Conservation (phyloP, 2,329 filamentous ascomycete species). For the Rhynchosporium secalis region DNA sequence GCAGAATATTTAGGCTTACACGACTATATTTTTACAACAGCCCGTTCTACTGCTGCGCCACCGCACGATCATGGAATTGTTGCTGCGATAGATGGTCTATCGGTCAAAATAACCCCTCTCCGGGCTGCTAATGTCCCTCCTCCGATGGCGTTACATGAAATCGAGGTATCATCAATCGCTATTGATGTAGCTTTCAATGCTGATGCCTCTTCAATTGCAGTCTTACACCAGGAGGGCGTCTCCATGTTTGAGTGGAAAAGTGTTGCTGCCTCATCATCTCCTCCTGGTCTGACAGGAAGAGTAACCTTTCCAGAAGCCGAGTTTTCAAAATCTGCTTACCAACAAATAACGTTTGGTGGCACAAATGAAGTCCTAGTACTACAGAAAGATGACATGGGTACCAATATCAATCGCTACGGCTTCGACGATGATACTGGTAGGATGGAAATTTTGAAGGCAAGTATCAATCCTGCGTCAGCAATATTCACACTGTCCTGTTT, state of each 20-base stretch:
- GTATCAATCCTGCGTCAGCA: slow-evolving; percentile 16
- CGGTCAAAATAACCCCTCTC: slow-evolving; percentile 81
- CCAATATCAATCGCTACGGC: slow-evolving; percentile 31
- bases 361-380: slow-evolving; percentile 32
- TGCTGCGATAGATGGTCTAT: slow-evolving; percentile 79
- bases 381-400: slow-evolving; percentile 21
- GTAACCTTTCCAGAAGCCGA: slow-evolving; percentile 43
- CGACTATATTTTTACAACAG: slow-evolving; percentile 68
- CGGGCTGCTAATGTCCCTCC: slow-evolving; percentile 83
- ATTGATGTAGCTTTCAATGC: slow-evolving; percentile 74
- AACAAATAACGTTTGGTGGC: slow-evolving; percentile 36
- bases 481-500: slow-evolving; percentile 35
- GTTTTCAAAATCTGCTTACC: slow-evolving; percentile 20
- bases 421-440: slow-evolving; percentile 35
- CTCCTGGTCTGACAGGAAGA: slow-evolving; percentile 45
- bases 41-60: slow-evolving; percentile 66
- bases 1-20: slow-evolving; percentile 52
- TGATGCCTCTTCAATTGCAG: slow-evolving; percentile 64
- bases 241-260: slow-evolving; percentile 70
- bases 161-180: slow-evolving; percentile 61
- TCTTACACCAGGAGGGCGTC: slow-evolving; percentile 67
- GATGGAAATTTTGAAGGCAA: slow-evolving; percentile 30
- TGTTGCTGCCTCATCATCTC: slow-evolving; percentile 52
- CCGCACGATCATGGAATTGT: slow-evolving; percentile 79
- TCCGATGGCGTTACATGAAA: slow-evolving; percentile 83